Conservation (phyloP, 192 early-diverging fungal genomes). For the Coemansia erecta region DNA sequence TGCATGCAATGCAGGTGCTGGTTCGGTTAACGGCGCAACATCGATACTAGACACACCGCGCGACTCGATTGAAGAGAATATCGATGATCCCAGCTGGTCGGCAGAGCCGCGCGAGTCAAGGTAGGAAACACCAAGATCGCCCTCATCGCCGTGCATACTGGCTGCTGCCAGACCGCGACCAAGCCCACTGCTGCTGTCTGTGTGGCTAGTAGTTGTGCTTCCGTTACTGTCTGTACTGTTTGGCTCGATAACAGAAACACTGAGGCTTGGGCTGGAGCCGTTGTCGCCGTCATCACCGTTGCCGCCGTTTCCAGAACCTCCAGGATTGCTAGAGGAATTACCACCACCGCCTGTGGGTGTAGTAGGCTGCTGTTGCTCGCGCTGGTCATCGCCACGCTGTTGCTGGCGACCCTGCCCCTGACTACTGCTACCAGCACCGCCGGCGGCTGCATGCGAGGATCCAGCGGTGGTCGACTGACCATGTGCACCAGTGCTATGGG, state of each 20-base stretch:
- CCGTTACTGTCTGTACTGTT: slow-evolving; percentile 18
- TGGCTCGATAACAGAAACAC: slow-evolving; percentile 22
- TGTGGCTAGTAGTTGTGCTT: slow-evolving; percentile 17
- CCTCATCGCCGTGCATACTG: slow-evolving; percentile 10
- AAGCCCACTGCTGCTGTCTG: slow-evolving; percentile 20
- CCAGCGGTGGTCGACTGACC: slow-evolving; percentile 32
- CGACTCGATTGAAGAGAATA: slow-evolving; percentile 40
- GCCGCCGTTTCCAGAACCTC: slow-evolving; percentile 4
- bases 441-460: not conserved
- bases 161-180: slow-evolving; percentile 42
- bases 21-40: not conserved
- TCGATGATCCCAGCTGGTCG: slow-evolving; percentile 39
- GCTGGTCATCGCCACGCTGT: not conserved
- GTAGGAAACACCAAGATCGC: slow-evolving; percentile 8
- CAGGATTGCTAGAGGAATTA: not conserved
- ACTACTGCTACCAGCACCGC: not conserved
- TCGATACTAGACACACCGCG: not conserved
- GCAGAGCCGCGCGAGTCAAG: slow-evolving; percentile 31
- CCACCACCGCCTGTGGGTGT: not conserved
- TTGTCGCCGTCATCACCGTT: slow-evolving; percentile 19
- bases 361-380: not conserved
- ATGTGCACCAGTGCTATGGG: slow-evolving; percentile 42
- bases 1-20: slow-evolving; percentile 5
- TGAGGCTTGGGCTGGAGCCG: slow-evolving; percentile 27
- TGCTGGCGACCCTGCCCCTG: not conserved